phyloP scores from a whole-genome alignment of 768 basidiomycete genomes.

The Galerina sulciceps region DNA sequence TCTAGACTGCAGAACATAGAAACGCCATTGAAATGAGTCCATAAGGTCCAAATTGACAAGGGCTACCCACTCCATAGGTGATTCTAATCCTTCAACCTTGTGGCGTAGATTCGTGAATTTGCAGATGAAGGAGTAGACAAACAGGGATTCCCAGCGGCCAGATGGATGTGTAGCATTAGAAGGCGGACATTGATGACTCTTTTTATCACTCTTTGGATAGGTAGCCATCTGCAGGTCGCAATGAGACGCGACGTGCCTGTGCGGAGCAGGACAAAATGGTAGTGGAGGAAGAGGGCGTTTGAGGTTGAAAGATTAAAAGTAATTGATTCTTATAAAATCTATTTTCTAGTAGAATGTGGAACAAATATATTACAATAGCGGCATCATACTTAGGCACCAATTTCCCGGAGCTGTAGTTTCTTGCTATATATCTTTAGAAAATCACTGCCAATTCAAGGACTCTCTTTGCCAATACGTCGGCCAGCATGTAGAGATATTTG shows the following conservation, averaged over 20 bases:
- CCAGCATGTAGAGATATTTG: background rate
- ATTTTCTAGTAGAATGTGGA: slow-evolving; percentile 41
- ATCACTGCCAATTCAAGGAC: background rate
- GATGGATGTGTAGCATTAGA: slow-evolving; percentile 74
- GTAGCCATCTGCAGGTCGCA: slow-evolving; percentile 40
- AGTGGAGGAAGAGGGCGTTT: slow-evolving; percentile 33
- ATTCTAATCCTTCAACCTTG: slow-evolving; percentile 80
- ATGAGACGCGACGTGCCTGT: slow-evolving; percentile 37
- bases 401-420: background rate
- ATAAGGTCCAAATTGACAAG: slow-evolving; percentile 17
- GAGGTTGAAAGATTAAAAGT: slow-evolving; percentile 37
- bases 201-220: slow-evolving; percentile 32
- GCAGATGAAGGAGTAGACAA: slow-evolving; percentile 85
- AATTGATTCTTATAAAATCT: slow-evolving; percentile 38
- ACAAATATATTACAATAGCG: slow-evolving; percentile 59
- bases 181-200: slow-evolving; percentile 56
- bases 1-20: slow-evolving; percentile 63
- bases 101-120: slow-evolving; percentile 77
- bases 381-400: slow-evolving; percentile 11
- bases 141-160: slow-evolving; percentile 87
- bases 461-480: background rate
- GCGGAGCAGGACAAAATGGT: slow-evolving; percentile 27
- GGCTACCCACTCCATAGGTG: slow-evolving; percentile 79
- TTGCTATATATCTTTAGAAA: background rate
- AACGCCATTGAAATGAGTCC: slow-evolving; percentile 8